phyloP scores from a whole-genome alignment of 2,329 filamentous ascomycete genomes.

The Trichoderma sp. region DNA sequence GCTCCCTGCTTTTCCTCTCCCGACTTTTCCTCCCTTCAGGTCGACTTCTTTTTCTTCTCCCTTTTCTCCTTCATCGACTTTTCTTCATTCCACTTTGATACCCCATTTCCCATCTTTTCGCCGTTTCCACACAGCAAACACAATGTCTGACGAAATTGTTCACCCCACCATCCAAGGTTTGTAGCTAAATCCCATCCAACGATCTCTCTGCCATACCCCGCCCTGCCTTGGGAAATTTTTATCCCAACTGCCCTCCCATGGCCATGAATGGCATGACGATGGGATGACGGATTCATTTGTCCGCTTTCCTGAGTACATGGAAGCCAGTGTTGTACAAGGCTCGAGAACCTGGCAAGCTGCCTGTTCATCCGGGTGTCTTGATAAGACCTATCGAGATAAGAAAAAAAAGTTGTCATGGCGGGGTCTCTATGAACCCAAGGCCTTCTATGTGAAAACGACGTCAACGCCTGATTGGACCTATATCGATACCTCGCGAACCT shows the following conservation, averaged over 20 bases:
- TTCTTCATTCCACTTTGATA: not conserved
- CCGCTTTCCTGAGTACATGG: too few species aligned
- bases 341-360: not conserved
- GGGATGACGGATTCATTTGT: not conserved
- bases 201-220: slow-evolving; percentile 16
- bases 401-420: not conserved
- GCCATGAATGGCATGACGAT: not conserved
- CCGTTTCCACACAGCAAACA: slow-evolving; percentile 32
- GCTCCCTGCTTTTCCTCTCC: not conserved
- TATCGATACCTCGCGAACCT: not conserved
- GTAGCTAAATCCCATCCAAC: slow-evolving; percentile 14
- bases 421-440: not conserved
- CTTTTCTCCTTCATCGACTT: not conserved
- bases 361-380: not conserved
- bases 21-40: not conserved
- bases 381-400: slow-evolving; percentile 5
- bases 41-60: not conserved
- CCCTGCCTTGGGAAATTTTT: slow-evolving; percentile 22
- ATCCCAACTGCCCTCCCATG: slow-evolving; percentile 25
- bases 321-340: not conserved
- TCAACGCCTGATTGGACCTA: not conserved
- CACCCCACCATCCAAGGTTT: slow-evolving; percentile 74
- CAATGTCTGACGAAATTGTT: slow-evolving; percentile 66
- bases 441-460: too few species aligned
- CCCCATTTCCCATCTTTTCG: slow-evolving; percentile 20